Evolutionary conservation across 495 filamentous ascomycete species (phyloP).

Genomic region (Hypomontagnella submonticulosa): DNA sequence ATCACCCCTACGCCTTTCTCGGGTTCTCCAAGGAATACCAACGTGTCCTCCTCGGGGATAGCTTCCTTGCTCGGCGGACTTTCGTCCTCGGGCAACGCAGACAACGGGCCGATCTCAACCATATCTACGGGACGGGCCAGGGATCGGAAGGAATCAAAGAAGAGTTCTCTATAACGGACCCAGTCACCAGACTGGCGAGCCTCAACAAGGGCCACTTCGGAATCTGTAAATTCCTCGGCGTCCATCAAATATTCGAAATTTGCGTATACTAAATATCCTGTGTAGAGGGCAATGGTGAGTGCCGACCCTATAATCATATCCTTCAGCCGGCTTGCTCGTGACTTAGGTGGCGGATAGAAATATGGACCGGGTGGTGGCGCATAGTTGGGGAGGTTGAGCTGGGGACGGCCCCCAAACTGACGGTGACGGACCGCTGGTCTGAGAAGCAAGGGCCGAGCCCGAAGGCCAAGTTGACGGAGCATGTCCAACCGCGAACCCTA

Average conservation of each 20-base stretch:
- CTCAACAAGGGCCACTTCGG: neutral
- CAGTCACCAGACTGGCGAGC: slow-evolving; percentile 12
- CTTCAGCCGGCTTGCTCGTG: slow-evolving; percentile 12
- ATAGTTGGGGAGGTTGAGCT: slow-evolving; percentile 13
- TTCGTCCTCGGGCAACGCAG: neutral
- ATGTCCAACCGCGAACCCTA: neutral
- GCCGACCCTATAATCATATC: slow-evolving; percentile 17
- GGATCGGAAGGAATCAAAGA: neutral
- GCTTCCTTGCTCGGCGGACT: neutral
- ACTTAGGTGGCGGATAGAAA: slow-evolving; percentile 13
- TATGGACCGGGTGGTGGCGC: slow-evolving; percentile 11
- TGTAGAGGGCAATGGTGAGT: neutral
- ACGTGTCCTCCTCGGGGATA: slow-evolving; percentile 26
- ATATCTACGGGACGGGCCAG: neutral
- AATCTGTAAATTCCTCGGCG: neutral
- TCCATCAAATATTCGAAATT: neutral
- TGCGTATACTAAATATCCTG: neutral
- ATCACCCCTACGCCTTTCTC: neutral
- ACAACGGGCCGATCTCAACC: slow-evolving; percentile 9
- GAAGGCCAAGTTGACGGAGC: slow-evolving; percentile 9
- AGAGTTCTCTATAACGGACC: slow-evolving; percentile 9
- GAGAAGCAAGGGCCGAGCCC: slow-evolving; percentile 3
- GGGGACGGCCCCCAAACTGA: slow-evolving; percentile 3
- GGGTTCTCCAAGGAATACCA: slow-evolving; percentile 1
- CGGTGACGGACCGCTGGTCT: neutral